phyloP scores from a whole-genome alignment of 257 asterid species.

The Anisodus acutangulus region DNA sequence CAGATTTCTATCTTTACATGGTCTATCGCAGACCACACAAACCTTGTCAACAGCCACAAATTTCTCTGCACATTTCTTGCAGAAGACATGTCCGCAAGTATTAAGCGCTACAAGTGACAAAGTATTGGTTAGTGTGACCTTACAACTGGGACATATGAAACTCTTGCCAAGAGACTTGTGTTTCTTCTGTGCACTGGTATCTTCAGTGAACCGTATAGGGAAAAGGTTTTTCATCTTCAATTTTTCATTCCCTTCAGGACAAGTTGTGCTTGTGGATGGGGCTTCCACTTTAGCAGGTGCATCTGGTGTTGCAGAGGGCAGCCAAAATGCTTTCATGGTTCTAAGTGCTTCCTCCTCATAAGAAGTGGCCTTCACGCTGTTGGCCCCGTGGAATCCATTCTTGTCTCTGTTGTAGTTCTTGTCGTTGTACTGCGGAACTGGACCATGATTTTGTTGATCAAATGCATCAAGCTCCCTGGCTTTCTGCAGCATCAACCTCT shows the following conservation, averaged over 20 bases:
- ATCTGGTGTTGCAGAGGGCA: constrained; percentile 95
- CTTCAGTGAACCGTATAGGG: constrained; percentile 65
- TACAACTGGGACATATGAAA: constrained; percentile 89
- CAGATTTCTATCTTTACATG: constrained; percentile 78
- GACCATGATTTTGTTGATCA: constrained; percentile 94
- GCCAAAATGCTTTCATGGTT: constrained; percentile 97
- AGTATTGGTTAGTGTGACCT: constrained; percentile 82
- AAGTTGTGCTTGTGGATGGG: constrained; percentile 69
- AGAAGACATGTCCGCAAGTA: constrained; percentile 93
- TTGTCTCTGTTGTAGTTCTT: constrained; percentile 69
- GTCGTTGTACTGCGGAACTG: constrained; percentile 79
- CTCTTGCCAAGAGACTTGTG: constrained; percentile 65
- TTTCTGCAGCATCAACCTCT: constrained; percentile 61
- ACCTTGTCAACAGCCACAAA: constrained; percentile 84
- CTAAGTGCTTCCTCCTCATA: constrained; percentile 95
- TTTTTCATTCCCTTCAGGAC: constrained; percentile 93
- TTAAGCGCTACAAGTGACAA: constrained; percentile 69
- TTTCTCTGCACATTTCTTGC: constrained; percentile 88
- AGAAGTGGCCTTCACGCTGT: constrained; percentile 87
- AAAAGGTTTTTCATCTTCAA: constrained; percentile 81
- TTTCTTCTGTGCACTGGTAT: constrained; percentile 56
- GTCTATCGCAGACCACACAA: constrained; percentile 77
- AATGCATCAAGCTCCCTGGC: constrained; percentile 83
- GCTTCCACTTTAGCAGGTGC: constrained; percentile 80
- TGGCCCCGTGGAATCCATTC: constrained; percentile 92